Base-by-base conservation (phyloP, 805 yeast genomes). In the Soucietia sequanensis region DNA sequence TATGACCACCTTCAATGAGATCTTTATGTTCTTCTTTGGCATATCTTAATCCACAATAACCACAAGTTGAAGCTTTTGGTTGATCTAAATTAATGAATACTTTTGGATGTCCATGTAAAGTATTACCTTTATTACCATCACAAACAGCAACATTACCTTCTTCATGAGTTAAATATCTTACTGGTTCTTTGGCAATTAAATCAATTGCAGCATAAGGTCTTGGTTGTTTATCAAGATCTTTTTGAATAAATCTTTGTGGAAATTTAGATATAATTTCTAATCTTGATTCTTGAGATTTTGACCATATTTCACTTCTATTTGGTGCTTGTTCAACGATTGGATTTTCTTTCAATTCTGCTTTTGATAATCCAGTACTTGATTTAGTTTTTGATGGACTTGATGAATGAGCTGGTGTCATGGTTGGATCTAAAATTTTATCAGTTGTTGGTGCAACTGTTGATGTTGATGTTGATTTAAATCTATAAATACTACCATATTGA, bases 181-280 rank as follows among this genome's bases (percentile, higher is more conserved):
- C 65, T 2, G 95, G 95, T 52, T 80, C 79, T 53, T 81, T 65
- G 21, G 83, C 81, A 48, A 87, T 84, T 59, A 87, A 72, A 29
- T 87, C 93, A 52, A 87, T 87, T 37, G 95, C 95, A 27, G 95
- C 85, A 42, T 78, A 78, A 5, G 95, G 88, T 50, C 72, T 75
- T 36, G 95, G 95, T 63, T 86, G 93, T 29, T 64, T 54, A 5
- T 64, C 61, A 37, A 86, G 65, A 52, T 86, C 88, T 43, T 66
- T 76, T 50, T 84, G 95, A 32, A 81, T 76, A 50, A 86, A 86
- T 47, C 90, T 71, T 34, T 52, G 53, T 3, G 84, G 79, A 40
- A 80, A 73, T 20, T 48, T 58, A 35, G 72, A 58, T 52, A 76
- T 62, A 14, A 80, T 76, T 22, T 77, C 79, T 25, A 68, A 53